Conservation (phyloP, 108 stramenopile species). For the Conticribra guillardii region DNA sequence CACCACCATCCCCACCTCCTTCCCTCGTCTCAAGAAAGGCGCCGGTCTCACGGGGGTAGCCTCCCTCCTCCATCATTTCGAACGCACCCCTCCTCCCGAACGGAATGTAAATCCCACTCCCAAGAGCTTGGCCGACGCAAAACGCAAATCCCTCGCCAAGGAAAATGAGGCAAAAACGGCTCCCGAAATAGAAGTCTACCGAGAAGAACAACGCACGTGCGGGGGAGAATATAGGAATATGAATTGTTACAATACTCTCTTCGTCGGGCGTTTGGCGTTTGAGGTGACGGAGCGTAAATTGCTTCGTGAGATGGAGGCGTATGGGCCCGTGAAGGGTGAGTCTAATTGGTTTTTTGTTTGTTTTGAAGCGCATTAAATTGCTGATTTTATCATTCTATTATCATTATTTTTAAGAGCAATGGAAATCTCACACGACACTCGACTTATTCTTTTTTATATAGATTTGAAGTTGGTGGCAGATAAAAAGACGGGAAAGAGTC, state of each 20-base stretch:
- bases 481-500: slow-evolving; percentile 41
- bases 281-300: slow-evolving; percentile 96
- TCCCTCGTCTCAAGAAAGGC: slow-evolving; percentile 31
- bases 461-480: slow-evolving; percentile 83
- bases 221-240: slow-evolving; percentile 75
- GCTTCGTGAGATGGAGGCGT: slow-evolving; percentile 91
- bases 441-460: too few species aligned
- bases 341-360: too few species aligned
- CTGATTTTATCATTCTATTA: too few species aligned
- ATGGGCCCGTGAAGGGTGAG: slow-evolving; percentile 92
- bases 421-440: too few species aligned
- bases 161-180: slow-evolving; percentile 46
- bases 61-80: slow-evolving; percentile 64
- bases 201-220: slow-evolving; percentile 62
- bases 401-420: too few species aligned
- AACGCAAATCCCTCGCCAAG: slow-evolving; percentile 16
- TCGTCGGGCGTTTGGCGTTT: slow-evolving; percentile 93
- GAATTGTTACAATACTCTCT: slow-evolving; percentile 96
- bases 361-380: too few species aligned
- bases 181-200: slow-evolving; percentile 70
- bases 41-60: slow-evolving; percentile 58
- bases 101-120: slow-evolving; percentile 68
- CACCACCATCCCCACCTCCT: slow-evolving; percentile 28
- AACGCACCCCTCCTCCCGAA: slow-evolving; percentile 58
- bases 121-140: slow-evolving; percentile 48